Percentiles rank a stretch among this genome's conserved stretches.
Conservation (phyloP, 345 rosid species). For the Triadica sebifera region DNA sequence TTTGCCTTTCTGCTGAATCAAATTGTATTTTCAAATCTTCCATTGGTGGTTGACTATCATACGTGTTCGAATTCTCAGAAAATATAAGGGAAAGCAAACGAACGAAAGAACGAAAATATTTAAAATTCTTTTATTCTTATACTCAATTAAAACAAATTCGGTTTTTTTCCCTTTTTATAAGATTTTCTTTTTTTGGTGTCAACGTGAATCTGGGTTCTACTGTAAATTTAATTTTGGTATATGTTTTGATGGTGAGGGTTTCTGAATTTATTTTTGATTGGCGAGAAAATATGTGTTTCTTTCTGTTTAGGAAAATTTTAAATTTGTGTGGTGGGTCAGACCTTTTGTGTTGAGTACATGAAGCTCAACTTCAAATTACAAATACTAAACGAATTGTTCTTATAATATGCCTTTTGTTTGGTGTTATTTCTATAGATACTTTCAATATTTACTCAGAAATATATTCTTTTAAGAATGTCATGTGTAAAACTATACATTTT, state of each 20-base stretch:
- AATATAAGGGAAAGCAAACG: not conserved
- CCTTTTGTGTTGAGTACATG: too few species aligned
- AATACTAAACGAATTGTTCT: too few species aligned
- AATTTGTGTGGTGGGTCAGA: too few species aligned
- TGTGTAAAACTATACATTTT: too few species aligned
- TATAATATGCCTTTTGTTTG: too few species aligned
- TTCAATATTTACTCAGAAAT: too few species aligned
- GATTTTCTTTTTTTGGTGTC: too few species aligned
- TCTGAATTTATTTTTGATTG: not conserved
- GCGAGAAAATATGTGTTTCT: not conserved
- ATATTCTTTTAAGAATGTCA: too few species aligned
- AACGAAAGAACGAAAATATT: not conserved
- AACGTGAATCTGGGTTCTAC: not conserved
- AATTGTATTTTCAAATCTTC: not conserved
- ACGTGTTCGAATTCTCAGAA: not conserved
- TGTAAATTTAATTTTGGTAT: not conserved
- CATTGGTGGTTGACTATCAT: not conserved
- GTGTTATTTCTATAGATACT: too few species aligned
- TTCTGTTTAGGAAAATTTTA: not conserved
- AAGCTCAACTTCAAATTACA: too few species aligned
- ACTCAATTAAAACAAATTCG: too few species aligned
- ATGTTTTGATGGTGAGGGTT: not conserved
- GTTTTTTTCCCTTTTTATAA: too few species aligned
- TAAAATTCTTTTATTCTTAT: not conserved
- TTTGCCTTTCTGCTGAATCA: not conserved